phyloP scores from a whole-genome alignment of 2,329 filamentous ascomycete genomes.

The Aspergillus amoenus region DNA sequence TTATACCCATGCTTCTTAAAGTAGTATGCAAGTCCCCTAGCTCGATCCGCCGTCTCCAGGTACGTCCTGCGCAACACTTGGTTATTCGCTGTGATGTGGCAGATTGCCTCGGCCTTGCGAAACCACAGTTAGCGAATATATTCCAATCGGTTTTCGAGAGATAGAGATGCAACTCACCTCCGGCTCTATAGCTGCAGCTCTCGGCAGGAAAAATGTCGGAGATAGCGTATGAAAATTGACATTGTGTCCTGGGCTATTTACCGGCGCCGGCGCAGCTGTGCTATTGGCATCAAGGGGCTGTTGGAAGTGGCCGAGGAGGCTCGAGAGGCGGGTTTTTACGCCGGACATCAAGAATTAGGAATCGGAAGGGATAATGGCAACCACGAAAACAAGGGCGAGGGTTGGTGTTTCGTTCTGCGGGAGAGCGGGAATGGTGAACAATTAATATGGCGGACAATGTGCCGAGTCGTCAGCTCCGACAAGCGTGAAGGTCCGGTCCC shows the following conservation, averaged over 20 bases:
- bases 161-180: slow-evolving; percentile 49
- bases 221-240: slow-evolving; percentile 63
- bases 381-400: not conserved
- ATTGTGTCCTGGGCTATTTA: slow-evolving; percentile 26
- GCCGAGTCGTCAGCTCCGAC: not conserved
- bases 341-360: slow-evolving; percentile 25
- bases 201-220: slow-evolving; percentile 81
- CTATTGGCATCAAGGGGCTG: slow-evolving; percentile 24
- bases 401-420: no score
- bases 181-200: slow-evolving; percentile 85
- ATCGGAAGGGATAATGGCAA: not conserved
- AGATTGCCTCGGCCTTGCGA: slow-evolving; percentile 70
- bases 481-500: not conserved
- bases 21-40: slow-evolving; percentile 84
- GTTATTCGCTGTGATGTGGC: slow-evolving; percentile 79
- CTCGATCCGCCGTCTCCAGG: slow-evolving; percentile 77
- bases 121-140: not conserved
- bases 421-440: not conserved
- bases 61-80: slow-evolving; percentile 75
- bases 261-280: slow-evolving; percentile 8
- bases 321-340: slow-evolving; percentile 28
- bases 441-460: no score
- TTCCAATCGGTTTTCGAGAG: not conserved
- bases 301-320: slow-evolving; percentile 30
- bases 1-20: slow-evolving; percentile 70